These are phyloP conservation scores for Paracorniculantispora psalliotae DNA, from an alignment of 2,329 filamentous ascomycete genomes.

Conservation along the genomic window DNA sequence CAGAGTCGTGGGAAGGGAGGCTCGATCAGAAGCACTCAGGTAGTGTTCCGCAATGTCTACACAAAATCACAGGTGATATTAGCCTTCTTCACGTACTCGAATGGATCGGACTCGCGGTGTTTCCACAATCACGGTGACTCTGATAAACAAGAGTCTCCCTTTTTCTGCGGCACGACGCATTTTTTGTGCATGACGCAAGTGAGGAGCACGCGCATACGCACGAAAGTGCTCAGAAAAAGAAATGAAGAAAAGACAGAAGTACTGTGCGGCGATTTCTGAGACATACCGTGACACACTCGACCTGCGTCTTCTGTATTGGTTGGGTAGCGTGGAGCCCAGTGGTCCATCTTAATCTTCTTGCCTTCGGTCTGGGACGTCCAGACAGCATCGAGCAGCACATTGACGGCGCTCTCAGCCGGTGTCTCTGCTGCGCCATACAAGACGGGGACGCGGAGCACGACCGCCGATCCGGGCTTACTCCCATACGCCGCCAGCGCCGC, in stretches of 20 bases:
- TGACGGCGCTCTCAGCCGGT: constrained; percentile 74
- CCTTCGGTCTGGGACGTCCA: constrained; percentile 65
- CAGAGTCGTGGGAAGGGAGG: constrained; percentile 61
- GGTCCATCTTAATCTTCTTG: constrained; percentile 69
- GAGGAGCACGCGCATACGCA: neutral
- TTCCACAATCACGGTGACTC: neutral
- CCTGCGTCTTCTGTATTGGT: constrained; percentile 87
- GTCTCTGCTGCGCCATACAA: constrained; percentile 73
- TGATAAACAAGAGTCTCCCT: neutral
- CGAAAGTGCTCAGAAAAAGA: constrained; percentile 9
- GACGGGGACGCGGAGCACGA: constrained; percentile 76
- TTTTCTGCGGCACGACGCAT: neutral
- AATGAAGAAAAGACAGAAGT: constrained; percentile 10
- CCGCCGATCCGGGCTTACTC: constrained; percentile 48
- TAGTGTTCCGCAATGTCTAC: constrained; percentile 69
- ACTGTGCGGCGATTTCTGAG: constrained; percentile 11
- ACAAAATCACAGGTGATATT: neutral
- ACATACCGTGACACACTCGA: constrained; percentile 64
- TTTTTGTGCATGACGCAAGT: neutral
- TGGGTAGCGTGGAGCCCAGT: constrained; percentile 79
- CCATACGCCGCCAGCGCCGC: constrained; percentile 63
- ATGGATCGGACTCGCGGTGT: neutral
- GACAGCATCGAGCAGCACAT: constrained; percentile 70
- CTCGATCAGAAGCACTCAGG: constrained; percentile 42
- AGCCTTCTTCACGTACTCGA: neutral